Conservation (phyloP, 2,329 filamentous ascomycete genomes). For the Fusarium scirpi region DNA sequence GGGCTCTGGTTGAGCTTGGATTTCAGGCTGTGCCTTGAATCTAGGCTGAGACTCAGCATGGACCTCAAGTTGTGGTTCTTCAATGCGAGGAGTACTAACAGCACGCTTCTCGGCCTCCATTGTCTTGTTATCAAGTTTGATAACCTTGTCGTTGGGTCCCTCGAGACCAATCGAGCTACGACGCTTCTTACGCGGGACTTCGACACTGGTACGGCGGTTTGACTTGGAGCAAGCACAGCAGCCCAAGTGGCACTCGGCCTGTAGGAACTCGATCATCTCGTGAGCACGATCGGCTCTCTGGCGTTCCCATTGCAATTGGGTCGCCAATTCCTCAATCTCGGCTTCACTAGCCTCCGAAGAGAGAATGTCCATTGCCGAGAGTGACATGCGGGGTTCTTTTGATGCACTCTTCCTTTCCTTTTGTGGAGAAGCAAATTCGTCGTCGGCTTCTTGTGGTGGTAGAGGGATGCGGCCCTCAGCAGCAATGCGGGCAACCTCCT, state of each 20-base stretch:
- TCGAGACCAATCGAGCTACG: constrained; percentile 44
- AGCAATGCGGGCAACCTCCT: constrained; percentile 78
- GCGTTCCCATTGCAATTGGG: constrained; percentile 68
- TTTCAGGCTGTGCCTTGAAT: constrained; percentile 16
- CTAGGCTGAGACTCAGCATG: constrained; percentile 8
- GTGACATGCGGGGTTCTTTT: constrained; percentile 58
- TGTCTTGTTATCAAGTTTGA: constrained; percentile 52
- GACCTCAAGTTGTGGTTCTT: constrained; percentile 38
- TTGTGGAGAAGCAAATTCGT: constrained; percentile 72
- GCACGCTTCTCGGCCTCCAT: constrained; percentile 42
- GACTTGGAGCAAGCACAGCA: constrained; percentile 71
- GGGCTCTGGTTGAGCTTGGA: constrained; percentile 4
- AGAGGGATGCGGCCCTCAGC: constrained; percentile 77
- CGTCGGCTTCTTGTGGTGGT: constrained; percentile 67
- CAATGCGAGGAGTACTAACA: constrained; percentile 26
- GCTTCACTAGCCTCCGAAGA: constrained; percentile 67
- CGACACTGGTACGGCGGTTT: constrained; percentile 28
- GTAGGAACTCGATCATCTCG: constrained; percentile 80
- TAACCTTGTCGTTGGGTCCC: constrained; percentile 49
- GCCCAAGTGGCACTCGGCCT: constrained; percentile 77
- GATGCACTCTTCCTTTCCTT: constrained; percentile 61
- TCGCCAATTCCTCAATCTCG: constrained; percentile 69
- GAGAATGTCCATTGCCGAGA: constrained; percentile 62
- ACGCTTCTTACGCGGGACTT: constrained; percentile 40
- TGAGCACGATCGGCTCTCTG: constrained; percentile 75